These are phyloP conservation scores for Yarrowia hollandica DNA, from an alignment of 805 yeast species.

Conservation along the genomic window DNA sequence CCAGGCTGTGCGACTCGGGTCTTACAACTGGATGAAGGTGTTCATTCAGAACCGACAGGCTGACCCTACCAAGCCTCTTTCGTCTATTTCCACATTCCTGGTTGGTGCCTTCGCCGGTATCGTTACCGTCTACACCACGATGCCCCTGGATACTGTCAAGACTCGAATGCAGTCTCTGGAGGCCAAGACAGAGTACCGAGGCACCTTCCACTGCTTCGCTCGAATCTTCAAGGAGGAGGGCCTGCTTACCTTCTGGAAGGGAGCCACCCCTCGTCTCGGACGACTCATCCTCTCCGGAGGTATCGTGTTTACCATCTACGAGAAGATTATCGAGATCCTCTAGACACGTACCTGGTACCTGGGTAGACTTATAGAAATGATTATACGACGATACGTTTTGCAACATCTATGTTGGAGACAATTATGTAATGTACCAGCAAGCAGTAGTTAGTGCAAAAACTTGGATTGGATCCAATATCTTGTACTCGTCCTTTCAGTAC, in stretches of 20 bases:
- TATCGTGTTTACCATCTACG: conserved; percentile 94
- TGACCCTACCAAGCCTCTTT: conserved; percentile 70
- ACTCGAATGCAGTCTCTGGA: conserved; percentile 96
- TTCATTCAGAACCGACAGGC: conserved; percentile 69
- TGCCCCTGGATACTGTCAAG: conserved; percentile 95
- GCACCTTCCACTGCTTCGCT: conserved; percentile 79
- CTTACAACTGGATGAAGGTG: conserved; percentile 84
- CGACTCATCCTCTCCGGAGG: conserved; percentile 93
- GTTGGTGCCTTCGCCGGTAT: conserved; percentile 91
- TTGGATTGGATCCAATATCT: too few relatives aligned
- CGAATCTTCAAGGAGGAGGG: conserved; percentile 86
- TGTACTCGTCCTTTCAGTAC: too few relatives aligned
- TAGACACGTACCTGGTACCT: conserved; percentile 31
- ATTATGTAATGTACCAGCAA: too few relatives aligned
- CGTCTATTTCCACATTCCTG: conserved; percentile 75
- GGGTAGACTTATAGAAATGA: not conserved
- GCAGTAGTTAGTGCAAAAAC: too few relatives aligned
- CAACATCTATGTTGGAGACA: too few relatives aligned
- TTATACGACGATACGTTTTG: too few relatives aligned
- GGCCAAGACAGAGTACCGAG: conserved; percentile 64
- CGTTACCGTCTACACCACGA: conserved; percentile 85
- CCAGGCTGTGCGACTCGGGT: conserved; percentile 90
- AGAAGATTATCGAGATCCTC: conserved; percentile 72
- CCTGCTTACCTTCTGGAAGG: conserved; percentile 89
- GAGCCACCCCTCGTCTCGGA: conserved; percentile 96